These are phyloP conservation scores for Linnemannia hyalina DNA, from an alignment of 192 early-diverging fungal species.

Conservation along the genomic window DNA sequence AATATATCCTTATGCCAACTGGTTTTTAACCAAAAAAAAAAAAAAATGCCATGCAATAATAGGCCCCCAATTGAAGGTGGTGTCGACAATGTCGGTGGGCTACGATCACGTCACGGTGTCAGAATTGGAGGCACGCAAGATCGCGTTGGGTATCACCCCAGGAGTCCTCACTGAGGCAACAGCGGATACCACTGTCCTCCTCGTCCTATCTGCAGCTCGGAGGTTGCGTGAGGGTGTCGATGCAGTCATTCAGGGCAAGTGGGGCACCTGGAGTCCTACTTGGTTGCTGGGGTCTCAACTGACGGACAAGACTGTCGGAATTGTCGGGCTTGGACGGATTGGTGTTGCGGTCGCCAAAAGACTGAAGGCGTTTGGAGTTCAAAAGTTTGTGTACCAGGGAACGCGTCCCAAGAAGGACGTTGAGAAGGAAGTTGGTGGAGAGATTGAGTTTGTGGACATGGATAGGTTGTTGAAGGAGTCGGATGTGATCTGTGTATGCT, in stretches of 20 bases:
- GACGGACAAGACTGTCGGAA: constrained; percentile 82
- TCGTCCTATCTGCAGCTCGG: constrained; percentile 80
- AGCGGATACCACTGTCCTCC: constrained; percentile 83
- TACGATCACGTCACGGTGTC: constrained; percentile 83
- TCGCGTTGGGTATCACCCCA: constrained; percentile 86
- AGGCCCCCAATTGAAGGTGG: constrained; percentile 71
- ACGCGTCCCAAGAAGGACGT: constrained; percentile 64
- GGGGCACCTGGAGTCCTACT: constrained; percentile 72
- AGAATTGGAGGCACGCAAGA: constrained; percentile 62
- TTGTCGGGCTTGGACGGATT: constrained; percentile 89
- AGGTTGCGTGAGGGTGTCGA: constrained; percentile 67
- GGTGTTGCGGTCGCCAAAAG: constrained; percentile 81
- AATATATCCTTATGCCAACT: background rate
- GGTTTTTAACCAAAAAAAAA: constrained; percentile 1
- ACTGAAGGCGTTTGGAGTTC: constrained; percentile 78
- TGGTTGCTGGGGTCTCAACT: constrained; percentile 84
- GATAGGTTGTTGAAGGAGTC: constrained; percentile 69
- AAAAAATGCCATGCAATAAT: background rate
- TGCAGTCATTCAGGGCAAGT: constrained; percentile 56
- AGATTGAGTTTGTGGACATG: constrained; percentile 60
- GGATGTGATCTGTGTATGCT: constrained; percentile 83
- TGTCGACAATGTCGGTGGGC: constrained; percentile 87
- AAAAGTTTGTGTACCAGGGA: constrained; percentile 73
- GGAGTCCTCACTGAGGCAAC: constrained; percentile 91
- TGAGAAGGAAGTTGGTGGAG: constrained; percentile 61